Conservation (phyloP, 345 rosid genomes). For the Syzygium oleosum region DNA sequence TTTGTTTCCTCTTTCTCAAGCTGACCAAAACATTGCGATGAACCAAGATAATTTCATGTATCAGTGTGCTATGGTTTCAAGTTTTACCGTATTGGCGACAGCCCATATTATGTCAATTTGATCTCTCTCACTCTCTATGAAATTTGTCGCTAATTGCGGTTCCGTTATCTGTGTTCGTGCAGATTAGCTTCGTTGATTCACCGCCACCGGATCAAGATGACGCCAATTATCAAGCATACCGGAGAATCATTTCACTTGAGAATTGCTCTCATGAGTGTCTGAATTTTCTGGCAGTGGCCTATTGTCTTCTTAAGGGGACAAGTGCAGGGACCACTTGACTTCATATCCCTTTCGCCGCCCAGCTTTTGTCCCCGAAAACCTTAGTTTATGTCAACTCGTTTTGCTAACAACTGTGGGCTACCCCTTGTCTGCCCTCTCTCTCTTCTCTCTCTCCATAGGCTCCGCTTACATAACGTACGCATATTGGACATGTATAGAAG, state of each 20-base stretch:
- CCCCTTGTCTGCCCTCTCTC: constrained; percentile 38
- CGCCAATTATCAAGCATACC: not conserved
- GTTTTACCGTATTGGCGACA: not conserved
- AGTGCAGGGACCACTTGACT: constrained; percentile 34
- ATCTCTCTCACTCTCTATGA: not conserved
- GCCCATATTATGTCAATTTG: not conserved
- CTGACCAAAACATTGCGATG: not conserved
- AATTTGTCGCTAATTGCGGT: not conserved
- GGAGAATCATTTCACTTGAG: not conserved
- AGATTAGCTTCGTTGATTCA: not conserved
- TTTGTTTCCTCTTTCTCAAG: not conserved
- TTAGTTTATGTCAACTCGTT: constrained; percentile 48
- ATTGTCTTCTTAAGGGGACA: constrained; percentile 7
- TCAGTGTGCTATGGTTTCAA: not conserved
- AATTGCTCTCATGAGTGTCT: constrained; percentile 1
- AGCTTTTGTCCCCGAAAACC: constrained; percentile 34
- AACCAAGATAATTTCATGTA: not conserved
- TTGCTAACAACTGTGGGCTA: constrained; percentile 52
- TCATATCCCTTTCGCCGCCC: constrained; percentile 37
- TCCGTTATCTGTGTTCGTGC: not conserved
- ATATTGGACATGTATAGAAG: not conserved
- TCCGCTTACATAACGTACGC: not conserved
- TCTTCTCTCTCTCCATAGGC: constrained; percentile 6
- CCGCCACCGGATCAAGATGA: not conserved
- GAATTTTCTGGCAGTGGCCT: constrained; percentile 16